Conservation (phyloP, 495 filamentous ascomycete species). For the Podospora conica region DNA sequence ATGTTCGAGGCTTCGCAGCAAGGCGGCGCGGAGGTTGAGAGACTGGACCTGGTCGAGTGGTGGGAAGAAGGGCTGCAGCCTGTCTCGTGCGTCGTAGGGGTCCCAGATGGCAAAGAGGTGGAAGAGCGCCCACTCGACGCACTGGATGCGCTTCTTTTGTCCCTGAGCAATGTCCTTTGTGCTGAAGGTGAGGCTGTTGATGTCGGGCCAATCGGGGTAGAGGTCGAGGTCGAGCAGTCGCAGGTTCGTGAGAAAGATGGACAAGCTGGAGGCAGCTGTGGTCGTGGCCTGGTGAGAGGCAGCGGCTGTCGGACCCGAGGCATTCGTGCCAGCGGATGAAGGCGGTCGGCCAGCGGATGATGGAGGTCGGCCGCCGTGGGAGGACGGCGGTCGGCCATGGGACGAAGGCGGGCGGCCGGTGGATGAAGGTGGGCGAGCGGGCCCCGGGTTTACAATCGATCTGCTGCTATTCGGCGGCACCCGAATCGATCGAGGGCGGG, state of each 20-base stretch:
- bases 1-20: constrained; percentile 72
- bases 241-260: constrained; percentile 74
- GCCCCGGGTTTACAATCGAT: constrained; percentile 6
- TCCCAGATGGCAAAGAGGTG: constrained; percentile 79
- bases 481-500: constrained; percentile 22
- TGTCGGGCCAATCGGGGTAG: constrained; percentile 68
- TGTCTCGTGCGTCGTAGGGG: constrained; percentile 64
- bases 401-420: background rate
- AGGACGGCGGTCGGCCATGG: background rate
- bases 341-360: background rate
- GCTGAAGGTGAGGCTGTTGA: constrained; percentile 58
- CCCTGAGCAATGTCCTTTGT: constrained; percentile 60
- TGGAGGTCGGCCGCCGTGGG: background rate
- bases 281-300: constrained; percentile 10
- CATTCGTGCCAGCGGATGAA: background rate
- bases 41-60: constrained; percentile 81
- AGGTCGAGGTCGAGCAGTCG: constrained; percentile 72
- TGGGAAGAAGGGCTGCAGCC: constrained; percentile 84
- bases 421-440: constrained; percentile 13
- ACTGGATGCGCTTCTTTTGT: constrained; percentile 70
- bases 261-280: constrained; percentile 23
- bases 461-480: constrained; percentile 19
- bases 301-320: constrained; percentile 3
- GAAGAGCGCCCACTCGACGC: constrained; percentile 79
- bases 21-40: constrained; percentile 76